A percentile compares a stretch with the other conserved stretches of the same genome.
phyloP scores from a whole-genome alignment of 768 basidiomycete genomes.

The Cubamyces sp. region DNA sequence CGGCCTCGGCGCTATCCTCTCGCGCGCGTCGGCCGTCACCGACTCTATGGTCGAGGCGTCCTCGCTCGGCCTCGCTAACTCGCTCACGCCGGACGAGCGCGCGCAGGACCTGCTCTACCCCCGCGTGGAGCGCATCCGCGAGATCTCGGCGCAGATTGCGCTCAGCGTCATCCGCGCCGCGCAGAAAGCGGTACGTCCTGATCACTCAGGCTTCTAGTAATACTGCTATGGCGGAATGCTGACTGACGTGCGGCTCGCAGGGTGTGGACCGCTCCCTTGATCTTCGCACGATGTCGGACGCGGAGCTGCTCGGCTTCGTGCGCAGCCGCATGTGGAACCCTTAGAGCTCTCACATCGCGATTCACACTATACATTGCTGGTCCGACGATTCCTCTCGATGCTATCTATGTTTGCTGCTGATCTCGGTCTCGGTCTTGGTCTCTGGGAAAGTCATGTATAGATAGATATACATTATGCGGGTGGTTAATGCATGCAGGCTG shows the following conservation, averaged over 20 bases:
- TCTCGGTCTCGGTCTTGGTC: background rate
- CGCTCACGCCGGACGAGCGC: constrained; percentile 72
- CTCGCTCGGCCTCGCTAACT: constrained; percentile 76
- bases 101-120: constrained; percentile 78
- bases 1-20: constrained; percentile 79
- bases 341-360: constrained; percentile 16
- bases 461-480: background rate
- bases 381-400: background rate
- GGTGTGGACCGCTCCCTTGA: constrained; percentile 35
- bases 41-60: constrained; percentile 90
- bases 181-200: constrained; percentile 64
- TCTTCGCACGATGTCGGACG: constrained; percentile 61
- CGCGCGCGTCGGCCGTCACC: constrained; percentile 69
- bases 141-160: constrained; percentile 81
- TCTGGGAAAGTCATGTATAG: background rate
- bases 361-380: background rate
- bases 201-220: too few species aligned
- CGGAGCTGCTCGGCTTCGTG: constrained; percentile 56
- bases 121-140: constrained; percentile 79
- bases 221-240: too few species aligned
- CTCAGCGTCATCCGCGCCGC: constrained; percentile 77
- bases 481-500: background rate
- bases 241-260: constrained; percentile 25
- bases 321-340: constrained; percentile 78
- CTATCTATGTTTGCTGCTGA: background rate